Evolutionary conservation across 1,139 yeast genomes (phyloP), one percentile per base, ranked within the genome.

Genomic region (Oligophagozyma castellii): DNA sequence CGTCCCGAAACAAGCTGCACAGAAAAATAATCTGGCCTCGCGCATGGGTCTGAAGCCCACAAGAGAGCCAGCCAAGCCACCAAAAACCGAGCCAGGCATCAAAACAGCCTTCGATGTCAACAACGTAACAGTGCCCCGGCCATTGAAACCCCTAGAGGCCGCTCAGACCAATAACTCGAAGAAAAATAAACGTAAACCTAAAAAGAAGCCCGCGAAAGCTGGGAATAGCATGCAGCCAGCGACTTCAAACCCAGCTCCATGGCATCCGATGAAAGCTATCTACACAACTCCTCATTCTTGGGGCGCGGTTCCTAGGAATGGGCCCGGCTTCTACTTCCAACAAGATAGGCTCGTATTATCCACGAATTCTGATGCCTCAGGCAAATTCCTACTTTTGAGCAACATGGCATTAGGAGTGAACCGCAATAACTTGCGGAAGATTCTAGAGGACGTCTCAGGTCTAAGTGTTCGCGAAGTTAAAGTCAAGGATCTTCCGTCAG

Each of bases 141-240:
- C n/a, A n/a, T 12, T 18, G 4, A 24, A 16, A 11, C 16, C 21
- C 3, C 22, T 22, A 12, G n/a, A 46, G 44, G 1, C 69, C 68
- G 36, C 58, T 53, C 35, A 63, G 63, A 40, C 58, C 59, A 20
- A 21, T 10, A 11, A 15, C 10, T 10, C 29, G 10, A 6, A 13
- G 4, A 27, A 22, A 12, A 25, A 27, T 20, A 12, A 5, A 4
- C 12, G 19, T 8, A 21, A 5, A 13, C 10, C 22, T 4, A 24
- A 7, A 11, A 16, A 21, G 10, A 10, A 22, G 24, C 8, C 14
- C n/a, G 8, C 14, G 12, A n/a, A n/a, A n/a, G n/a, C n/a, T n/a
- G n/a, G n/a, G n/a, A n/a, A n/a, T n/a, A n/a, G n/a, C n/a, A n/a
- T n/a, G n/a, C 14, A 23, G 16, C 12, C 11, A 5, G n/a, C 14